phyloP scores from a whole-genome alignment of 2,329 filamentous ascomycete species.

The Nemania sp. region DNA sequence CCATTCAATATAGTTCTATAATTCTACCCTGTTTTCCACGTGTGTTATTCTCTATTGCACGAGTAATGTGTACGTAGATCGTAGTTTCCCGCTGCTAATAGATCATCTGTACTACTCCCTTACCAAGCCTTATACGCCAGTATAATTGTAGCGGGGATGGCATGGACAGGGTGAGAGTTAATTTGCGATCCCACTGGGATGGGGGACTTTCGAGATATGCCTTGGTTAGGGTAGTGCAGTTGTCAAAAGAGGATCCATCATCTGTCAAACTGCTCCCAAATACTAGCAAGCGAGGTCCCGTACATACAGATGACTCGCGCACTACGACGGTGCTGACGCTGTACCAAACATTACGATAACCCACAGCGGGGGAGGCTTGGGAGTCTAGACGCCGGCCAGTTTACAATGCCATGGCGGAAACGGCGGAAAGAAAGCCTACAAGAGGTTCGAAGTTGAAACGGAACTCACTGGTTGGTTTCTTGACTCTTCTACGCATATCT shows the following conservation, averaged over 20 bases:
- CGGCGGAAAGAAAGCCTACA: conserved; percentile 2
- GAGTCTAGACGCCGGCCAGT: conserved; percentile 12
- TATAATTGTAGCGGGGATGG: too few relatives aligned
- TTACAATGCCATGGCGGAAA: conserved; percentile 9
- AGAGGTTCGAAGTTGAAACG: background rate
- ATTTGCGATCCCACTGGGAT: background rate
- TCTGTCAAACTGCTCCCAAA: background rate
- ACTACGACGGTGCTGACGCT: background rate
- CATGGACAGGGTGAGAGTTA: too few relatives aligned
- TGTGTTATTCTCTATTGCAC: too few relatives aligned
- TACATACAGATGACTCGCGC: too few relatives aligned
- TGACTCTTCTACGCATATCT: background rate
- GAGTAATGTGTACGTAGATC: too few relatives aligned
- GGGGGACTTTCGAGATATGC: too few relatives aligned
- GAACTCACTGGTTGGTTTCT: background rate
- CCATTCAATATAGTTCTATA: conserved; percentile 16
- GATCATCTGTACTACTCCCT: too few relatives aligned
- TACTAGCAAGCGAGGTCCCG: background rate
- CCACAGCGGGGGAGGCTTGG: background rate
- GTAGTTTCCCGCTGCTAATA: too few relatives aligned
- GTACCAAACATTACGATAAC: background rate
- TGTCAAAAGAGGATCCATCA: background rate
- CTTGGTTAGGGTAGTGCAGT: background rate
- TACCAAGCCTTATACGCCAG: too few relatives aligned
- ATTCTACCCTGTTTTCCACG: too few relatives aligned